phyloP scores from a whole-genome alignment of 768 basidiomycete species.

The Kwoniella newhampshirensis region DNA sequence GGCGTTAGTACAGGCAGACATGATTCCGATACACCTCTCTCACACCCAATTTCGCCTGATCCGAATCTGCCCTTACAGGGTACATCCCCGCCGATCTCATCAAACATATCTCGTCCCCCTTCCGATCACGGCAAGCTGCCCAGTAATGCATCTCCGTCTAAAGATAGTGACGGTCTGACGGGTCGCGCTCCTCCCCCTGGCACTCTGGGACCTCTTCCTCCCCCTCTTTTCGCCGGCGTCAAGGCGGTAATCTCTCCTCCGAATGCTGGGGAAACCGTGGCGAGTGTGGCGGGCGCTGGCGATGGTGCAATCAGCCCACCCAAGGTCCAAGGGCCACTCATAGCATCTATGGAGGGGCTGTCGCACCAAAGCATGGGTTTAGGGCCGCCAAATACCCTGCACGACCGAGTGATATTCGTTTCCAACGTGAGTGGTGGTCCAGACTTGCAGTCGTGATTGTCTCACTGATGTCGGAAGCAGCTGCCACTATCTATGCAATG shows the following conservation, averaged over 20 bases:
- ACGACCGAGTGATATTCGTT: slow-evolving; percentile 44
- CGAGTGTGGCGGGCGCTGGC: not conserved
- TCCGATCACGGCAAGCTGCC: slow-evolving; percentile 9
- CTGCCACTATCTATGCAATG: slow-evolving; percentile 59
- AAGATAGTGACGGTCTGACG: not conserved
- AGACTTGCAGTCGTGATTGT: not conserved
- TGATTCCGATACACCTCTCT: slow-evolving; percentile 6
- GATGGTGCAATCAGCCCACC: slow-evolving; percentile 1
- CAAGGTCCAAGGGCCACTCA: not conserved
- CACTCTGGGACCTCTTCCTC: slow-evolving; percentile 25
- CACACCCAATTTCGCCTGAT: slow-evolving; percentile 18
- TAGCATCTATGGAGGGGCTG: slow-evolving; percentile 34
- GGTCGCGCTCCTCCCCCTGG: slow-evolving; percentile 24
- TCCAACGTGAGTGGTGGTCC: slow-evolving; percentile 33
- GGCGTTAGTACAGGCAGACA: not conserved
- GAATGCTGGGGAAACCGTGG: not conserved
- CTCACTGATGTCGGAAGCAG: slow-evolving; percentile 16
- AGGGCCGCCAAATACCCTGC: slow-evolving; percentile 40
- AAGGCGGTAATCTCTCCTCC: slow-evolving; percentile 16
- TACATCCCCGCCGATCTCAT: slow-evolving; percentile 4
- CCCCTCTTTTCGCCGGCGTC: slow-evolving; percentile 20
- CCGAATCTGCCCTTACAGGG: not conserved
- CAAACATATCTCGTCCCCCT: slow-evolving; percentile 6
- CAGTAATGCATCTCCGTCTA: slow-evolving; percentile 6
- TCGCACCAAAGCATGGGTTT: slow-evolving; percentile 34